Percentiles rank a stretch among this genome's conserved stretches.
These are phyloP conservation scores for Pyricularia grisea DNA, from an alignment of 2,329 filamentous ascomycete species.

Conservation along the genomic window DNA sequence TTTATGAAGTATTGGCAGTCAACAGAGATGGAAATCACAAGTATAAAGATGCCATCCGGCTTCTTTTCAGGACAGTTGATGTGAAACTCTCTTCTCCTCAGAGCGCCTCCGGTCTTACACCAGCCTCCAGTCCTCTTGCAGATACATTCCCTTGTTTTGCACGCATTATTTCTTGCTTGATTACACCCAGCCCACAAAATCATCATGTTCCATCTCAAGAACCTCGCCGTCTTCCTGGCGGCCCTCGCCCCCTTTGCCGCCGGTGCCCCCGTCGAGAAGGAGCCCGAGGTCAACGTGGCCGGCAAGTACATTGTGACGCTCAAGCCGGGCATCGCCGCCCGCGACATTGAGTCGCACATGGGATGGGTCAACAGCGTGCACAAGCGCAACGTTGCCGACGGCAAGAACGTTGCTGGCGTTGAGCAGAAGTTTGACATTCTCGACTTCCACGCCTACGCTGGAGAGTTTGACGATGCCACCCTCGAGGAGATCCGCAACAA, in stretches of 20 bases:
- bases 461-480: slow-evolving; percentile 12
- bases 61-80: neutral
- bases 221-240: slow-evolving; percentile 4
- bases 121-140: neutral
- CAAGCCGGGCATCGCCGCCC: slow-evolving; percentile 16
- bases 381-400: slow-evolving; percentile 23
- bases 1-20: neutral
- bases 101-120: neutral
- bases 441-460: slow-evolving; percentile 20
- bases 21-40: neutral
- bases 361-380: slow-evolving; percentile 24
- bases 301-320: slow-evolving; percentile 6
- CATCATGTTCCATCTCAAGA: slow-evolving; percentile 4
- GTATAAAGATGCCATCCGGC: neutral
- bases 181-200: neutral
- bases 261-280: neutral
- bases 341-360: slow-evolving; percentile 23
- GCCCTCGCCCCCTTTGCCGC: slow-evolving; percentile 3
- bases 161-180: neutral
- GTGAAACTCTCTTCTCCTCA: neutral
- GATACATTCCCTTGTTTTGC: neutral
- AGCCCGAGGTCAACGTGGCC: neutral
- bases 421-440: slow-evolving; percentile 23
- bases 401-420: slow-evolving; percentile 22
- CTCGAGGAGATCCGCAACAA: slow-evolving; percentile 14